Base-by-base conservation (phyloP, 2,329 filamentous ascomycete species). In the Monilinia polystroma region DNA sequence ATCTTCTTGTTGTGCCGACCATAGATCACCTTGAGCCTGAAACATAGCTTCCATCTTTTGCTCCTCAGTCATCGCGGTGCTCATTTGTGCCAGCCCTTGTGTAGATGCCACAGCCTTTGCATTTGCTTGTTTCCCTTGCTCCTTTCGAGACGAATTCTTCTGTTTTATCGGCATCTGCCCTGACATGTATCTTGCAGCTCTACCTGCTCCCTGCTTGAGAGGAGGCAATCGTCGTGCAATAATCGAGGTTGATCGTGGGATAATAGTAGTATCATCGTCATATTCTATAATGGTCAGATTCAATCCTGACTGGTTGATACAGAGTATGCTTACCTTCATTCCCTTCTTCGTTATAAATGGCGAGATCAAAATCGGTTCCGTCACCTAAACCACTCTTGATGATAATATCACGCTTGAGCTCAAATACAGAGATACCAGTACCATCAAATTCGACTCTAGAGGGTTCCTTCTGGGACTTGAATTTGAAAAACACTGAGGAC, bases 361-460 rank as follows among this genome's bases (percentile, higher is more conserved):
- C 89, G 64, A 99, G 86, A 79, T 99, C 94, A 78, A 98, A 97
- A 78, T 99, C 95, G 72, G 91, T 92, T 70, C 95, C 95, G 80
- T 98, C 94, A 73, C 95, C 95, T 72, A 99, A 85, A 69, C 92
- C 92, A 79, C 92, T 96, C 79, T 94, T 91, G 78, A 86, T 88
- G 82, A 99, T 99, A 76, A 99, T 99, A 81, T 98, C 95, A 82
- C 94, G 91, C 82, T 99, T 99, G 77, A 99, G 85, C 78, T 99
- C 96, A 81, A 98, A 99, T 71, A 98, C 95, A 69, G 94, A 97
- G 77, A 98, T 96, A 79, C 92, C 92, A 75, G 94, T 97, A 77
- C 95, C 95, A 80, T 99, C 94, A 79, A 99, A 98, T 76, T 93
- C 91, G 75, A 99, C 93, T 76, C 93, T 88, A 67, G 92, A 92